phyloP scores from a whole-genome alignment of 169 alveolate species.

The Amoebophrya sp. region DNA sequence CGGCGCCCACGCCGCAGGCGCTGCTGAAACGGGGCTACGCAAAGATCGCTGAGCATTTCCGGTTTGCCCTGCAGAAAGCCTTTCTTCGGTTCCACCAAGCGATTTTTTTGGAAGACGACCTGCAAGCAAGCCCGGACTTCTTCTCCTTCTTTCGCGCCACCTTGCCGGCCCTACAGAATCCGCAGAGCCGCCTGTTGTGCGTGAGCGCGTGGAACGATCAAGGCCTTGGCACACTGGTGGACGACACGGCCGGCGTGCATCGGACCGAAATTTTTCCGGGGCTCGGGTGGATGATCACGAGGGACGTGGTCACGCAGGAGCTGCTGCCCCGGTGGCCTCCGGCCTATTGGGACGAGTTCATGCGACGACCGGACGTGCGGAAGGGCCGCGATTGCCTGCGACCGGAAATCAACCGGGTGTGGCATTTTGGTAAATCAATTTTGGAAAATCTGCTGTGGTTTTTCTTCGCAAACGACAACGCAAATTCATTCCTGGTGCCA shows the following conservation, averaged over 20 bases:
- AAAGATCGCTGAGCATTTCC: neutral
- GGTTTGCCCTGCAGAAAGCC: neutral
- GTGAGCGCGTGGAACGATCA: conserved; percentile 31
- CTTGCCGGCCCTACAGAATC: too few relatives aligned
- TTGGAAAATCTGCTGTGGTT: neutral
- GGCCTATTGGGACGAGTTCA: conserved; percentile 27
- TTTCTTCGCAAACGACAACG: neutral
- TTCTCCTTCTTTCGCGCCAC: neutral
- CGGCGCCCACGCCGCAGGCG: neutral
- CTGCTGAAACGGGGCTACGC: neutral
- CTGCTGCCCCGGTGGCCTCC: neutral
- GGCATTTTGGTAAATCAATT: neutral
- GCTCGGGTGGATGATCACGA: conserved; percentile 31
- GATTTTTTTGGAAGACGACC: conserved; percentile 15
- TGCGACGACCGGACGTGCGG: conserved; percentile 18
- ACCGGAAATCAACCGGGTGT: conserved; percentile 25
- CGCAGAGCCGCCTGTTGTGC: neutral
- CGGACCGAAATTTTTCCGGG: conserved; percentile 29
- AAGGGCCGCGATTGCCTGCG: conserved; percentile 25
- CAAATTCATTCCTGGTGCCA: neutral
- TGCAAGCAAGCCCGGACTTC: conserved; percentile 24
- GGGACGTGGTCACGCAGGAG: neutral
- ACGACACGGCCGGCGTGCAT: conserved; percentile 3
- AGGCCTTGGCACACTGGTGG: neutral
- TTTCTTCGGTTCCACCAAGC: neutral